A percentile compares a stretch with the other conserved stretches of the same genome.
phyloP scores from a whole-genome alignment of 768 basidiomycete species.

The Glaciozyma martinii region DNA sequence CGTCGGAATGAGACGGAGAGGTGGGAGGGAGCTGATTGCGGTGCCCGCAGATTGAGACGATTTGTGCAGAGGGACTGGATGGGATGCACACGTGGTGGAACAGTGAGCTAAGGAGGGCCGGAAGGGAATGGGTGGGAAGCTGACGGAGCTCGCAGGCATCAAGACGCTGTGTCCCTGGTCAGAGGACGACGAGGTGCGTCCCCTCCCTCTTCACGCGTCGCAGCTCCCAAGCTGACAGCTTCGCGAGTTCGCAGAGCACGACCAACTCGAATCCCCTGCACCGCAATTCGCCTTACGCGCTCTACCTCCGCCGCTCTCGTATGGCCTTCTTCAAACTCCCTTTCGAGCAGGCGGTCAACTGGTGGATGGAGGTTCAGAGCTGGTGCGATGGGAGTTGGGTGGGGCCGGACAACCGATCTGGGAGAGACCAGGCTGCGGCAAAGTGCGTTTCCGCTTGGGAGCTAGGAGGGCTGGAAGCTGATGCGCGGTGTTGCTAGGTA shows the following conservation, averaged over 20 bases:
- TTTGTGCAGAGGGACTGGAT: no score
- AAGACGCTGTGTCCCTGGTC: conserved; percentile 3
- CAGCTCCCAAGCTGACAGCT: not conserved
- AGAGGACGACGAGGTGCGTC: conserved; percentile 21
- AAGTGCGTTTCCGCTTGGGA: not conserved
- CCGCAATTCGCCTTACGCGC: conserved; percentile 16
- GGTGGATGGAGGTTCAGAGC: conserved; percentile 3
- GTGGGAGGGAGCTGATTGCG: no score
- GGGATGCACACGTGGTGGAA: no score
- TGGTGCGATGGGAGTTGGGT: conserved; percentile 5
- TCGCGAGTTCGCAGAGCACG: not conserved
- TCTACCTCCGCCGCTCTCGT: conserved; percentile 12
- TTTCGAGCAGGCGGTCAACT: not conserved
- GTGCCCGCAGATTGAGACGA: no score
- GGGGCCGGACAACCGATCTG: not conserved
- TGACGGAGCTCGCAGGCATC: not conserved
- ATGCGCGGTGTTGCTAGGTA: not conserved
- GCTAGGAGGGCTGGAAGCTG: not conserved
- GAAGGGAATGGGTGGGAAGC: no score
- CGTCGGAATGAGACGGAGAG: not conserved
- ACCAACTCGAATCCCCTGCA: not conserved
- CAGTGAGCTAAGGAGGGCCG: no score
- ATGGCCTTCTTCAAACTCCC: not conserved
- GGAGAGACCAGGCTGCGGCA: not conserved
- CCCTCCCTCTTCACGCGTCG: not conserved